A percentile compares a stretch with the other conserved stretches of the same genome.
These are phyloP conservation scores for Jamesozyma lodderae DNA, from an alignment of 805 yeast species.

Conservation along the genomic window DNA sequence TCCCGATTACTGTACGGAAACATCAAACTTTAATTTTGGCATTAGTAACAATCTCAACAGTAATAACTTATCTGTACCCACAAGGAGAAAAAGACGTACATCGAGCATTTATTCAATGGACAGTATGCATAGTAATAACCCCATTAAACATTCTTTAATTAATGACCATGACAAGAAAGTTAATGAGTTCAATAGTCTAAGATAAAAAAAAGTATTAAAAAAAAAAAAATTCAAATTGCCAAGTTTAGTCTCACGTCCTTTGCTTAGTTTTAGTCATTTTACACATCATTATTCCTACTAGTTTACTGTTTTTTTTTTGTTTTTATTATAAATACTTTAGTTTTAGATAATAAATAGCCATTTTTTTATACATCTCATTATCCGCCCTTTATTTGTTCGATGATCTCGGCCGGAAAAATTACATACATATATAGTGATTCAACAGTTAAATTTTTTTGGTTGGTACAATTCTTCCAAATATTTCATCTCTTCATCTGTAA, in stretches of 20 bases:
- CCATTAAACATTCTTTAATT: background rate
- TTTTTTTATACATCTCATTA: too few species aligned
- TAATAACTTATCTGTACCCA: background rate
- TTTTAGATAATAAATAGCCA: too few species aligned
- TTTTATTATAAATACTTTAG: too few species aligned
- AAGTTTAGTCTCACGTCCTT: too few species aligned
- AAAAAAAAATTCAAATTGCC: too few species aligned
- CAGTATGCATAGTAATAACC: background rate
- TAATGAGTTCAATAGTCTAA: slow-evolving; percentile 41
- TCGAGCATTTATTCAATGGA: slow-evolving; percentile 5
- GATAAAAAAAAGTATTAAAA: background rate
- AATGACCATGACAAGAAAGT: slow-evolving; percentile 33
- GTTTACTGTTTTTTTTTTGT: too few species aligned
- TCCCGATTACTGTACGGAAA: background rate
- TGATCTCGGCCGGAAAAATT: too few species aligned
- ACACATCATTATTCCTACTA: too few species aligned
- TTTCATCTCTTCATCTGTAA: slow-evolving; percentile 23
- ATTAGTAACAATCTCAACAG: too few species aligned
- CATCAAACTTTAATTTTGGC: background rate
- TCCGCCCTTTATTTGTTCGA: too few species aligned
- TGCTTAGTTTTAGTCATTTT: too few species aligned
- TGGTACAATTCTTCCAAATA: slow-evolving; percentile 13
- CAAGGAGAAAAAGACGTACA: slow-evolving; percentile 6
- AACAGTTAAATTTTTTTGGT: slow-evolving; percentile 4
- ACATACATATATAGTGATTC: too few species aligned